Evolutionary conservation across 495 filamentous ascomycete genomes (phyloP), one percentile per base, ranked within the genome.

Genomic region (Zalerion maritima): DNA sequence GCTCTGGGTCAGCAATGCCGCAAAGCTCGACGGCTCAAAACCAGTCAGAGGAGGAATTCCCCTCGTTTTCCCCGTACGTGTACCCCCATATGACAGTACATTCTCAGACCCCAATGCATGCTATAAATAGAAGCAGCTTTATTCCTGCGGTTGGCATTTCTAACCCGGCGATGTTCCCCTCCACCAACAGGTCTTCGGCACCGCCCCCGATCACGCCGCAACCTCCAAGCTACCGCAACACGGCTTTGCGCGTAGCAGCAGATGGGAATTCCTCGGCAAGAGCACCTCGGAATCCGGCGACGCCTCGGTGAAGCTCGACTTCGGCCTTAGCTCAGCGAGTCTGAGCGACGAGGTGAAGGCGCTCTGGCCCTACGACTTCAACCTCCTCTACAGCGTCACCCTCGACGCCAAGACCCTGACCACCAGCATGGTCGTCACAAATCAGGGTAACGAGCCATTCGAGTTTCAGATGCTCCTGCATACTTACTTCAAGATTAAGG

Each of bases 381-480:
- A 75, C 10, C 60, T 94, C 28, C 83, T 94, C 29, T 99, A 96
- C 61, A 83, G 74, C 32, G 85, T 99, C 35, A 93, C 77, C 4
- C 60, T 99, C 25, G 73, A 64, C 24, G 69, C 64, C 39, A 75
- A 75, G 9, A 69, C 70, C 17, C 57, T 96, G 50, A 73, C 72
- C 45, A 96, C 89, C 8, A 76, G 72, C 38, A 59, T 99, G 26
- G 78, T 83, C 38, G 78, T 94, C 29, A 75, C 78, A 43, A 99
- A 99, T 46, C 75, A 81, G 46, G 86, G 82, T 16, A 54, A 64
- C 11, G 53, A 73, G 60, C 69, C 75, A 37, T 89, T 84, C 45
- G 87, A 96, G 28, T 93, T 89, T 56, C 81, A 94, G 67, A 63
- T 81, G 25, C 53, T 99, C 45, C 56, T 94, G 64, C 91, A 99